Evolutionary conservation across 139 green algal genomes (phyloP), one percentile per base, ranked within the genome.

Genomic region (Tetradesmus obliquus): DNA sequence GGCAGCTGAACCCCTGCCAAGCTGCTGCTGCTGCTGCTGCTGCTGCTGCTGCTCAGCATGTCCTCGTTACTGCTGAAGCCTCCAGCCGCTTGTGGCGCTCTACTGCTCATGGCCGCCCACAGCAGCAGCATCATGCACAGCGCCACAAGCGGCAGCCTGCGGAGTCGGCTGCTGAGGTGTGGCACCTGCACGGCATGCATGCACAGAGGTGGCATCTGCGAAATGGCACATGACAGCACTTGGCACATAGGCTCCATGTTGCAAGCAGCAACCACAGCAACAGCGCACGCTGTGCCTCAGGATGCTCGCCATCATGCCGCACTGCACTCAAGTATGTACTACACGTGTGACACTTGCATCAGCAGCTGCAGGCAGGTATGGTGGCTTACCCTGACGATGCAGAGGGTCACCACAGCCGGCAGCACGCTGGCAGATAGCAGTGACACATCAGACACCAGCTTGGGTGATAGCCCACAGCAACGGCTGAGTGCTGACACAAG

Each of bases 11-110:
- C 17, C 54, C 6, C 82, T 74, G 55, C 24, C 8, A 13, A 22
- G 55, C 24, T 55, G n/a, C 57, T 79, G 84, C 57, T 88, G 83
- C 83, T 72, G 10, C 62, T 88, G 83, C 57, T 55, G 83, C 57
- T 79, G 22, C 53, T 79, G 83, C 15, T 22, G 20, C 2, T 62
- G 32, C 3, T 85, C 12, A 71, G 60, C 66, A 76, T 76, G 66
- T 76, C 60, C 15, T 10, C 7, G 8, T 10, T 76, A 5, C 66
- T 24, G 66, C 17, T 76, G 66, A 76, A 7, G 12, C 66, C 66
- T 76, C 66, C 66, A 76, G 17, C 66, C 66, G n/a, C n/a, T 55
- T 32, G 81, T 45, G 7, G 20, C 6, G 55, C 54, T 87, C 19
- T 74, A 55, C 82, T 32, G 54, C 6, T 24, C 82, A 69, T 53